phyloP scores from a whole-genome alignment of 2,329 filamentous ascomycete genomes.

The Stagonosporopsis rhizophila region DNA sequence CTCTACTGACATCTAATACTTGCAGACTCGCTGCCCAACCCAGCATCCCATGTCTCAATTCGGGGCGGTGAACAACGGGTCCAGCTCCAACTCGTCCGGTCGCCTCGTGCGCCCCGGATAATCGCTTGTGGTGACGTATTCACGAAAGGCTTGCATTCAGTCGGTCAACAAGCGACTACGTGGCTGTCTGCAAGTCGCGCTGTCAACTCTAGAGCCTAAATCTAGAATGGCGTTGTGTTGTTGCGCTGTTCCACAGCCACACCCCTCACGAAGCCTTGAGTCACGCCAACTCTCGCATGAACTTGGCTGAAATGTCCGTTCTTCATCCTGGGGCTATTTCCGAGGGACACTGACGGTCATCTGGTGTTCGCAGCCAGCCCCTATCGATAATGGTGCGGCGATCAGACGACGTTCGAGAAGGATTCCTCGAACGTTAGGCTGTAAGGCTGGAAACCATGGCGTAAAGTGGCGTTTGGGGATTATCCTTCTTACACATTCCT shows the following conservation, averaged over 20 bases:
- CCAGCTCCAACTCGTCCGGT: constrained; percentile 23
- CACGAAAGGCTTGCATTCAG: constrained; percentile 27
- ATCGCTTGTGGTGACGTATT: constrained; percentile 38
- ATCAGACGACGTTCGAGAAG: constrained; percentile 18
- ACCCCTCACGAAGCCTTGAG: constrained; percentile 14
- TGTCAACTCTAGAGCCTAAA: constrained; percentile 26
- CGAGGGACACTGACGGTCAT: constrained; percentile 19
- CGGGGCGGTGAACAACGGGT: constrained; percentile 39
- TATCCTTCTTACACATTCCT: constrained; percentile 15
- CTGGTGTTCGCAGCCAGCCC: constrained; percentile 19
- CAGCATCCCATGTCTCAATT: constrained; percentile 30
- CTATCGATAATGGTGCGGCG: constrained; percentile 32
- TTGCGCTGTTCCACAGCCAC: constrained; percentile 36
- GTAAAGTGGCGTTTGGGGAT: constrained; percentile 2
- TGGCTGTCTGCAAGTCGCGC: constrained; percentile 34
- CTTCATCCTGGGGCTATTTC: constrained; percentile 29
- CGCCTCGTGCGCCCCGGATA: constrained; percentile 34
- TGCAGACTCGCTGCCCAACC: constrained; percentile 20
- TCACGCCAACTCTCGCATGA: constrained; percentile 30
- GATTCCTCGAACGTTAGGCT: constrained; percentile 20
- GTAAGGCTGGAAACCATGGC: constrained; percentile 23
- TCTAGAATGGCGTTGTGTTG: constrained; percentile 23
- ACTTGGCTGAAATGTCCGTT: constrained; percentile 29
- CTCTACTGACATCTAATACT: constrained; percentile 23
- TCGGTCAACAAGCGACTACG: constrained; percentile 37